phyloP scores from a whole-genome alignment of 345 rosid genomes.

The Salix dunnii region DNA sequence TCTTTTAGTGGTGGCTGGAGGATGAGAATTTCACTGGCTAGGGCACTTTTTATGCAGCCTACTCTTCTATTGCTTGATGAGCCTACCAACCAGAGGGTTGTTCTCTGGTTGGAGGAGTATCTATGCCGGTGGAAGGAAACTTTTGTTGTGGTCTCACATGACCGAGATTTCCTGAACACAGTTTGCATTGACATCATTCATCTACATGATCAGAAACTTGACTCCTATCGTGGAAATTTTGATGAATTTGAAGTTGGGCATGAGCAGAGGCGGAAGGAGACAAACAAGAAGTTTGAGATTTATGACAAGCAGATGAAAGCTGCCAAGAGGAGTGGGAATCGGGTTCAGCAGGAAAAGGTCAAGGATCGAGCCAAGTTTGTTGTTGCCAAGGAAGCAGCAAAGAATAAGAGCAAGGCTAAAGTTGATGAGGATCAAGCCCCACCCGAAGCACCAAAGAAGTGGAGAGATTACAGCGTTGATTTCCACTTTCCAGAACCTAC shows the following conservation, averaged over 20 bases:
- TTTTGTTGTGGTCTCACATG: constrained; percentile 89
- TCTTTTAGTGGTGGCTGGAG: constrained; percentile 99
- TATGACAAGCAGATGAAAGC: constrained; percentile 81
- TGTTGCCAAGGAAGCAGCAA: constrained; percentile 75
- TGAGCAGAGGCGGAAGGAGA: constrained; percentile 86
- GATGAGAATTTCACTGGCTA: constrained; percentile 91
- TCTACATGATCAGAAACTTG: constrained; percentile 81
- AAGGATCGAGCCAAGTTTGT: constrained; percentile 71
- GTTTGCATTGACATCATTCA: constrained; percentile 90
- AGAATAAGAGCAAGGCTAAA: constrained; percentile 71
- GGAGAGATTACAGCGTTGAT: constrained; percentile 91
- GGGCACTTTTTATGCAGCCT: constrained; percentile 95
- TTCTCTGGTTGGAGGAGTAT: constrained; percentile 93
- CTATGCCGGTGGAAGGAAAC: constrained; percentile 91
- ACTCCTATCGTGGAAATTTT: constrained; percentile 80
- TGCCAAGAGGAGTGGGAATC: constrained; percentile 47
- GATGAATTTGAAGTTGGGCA: constrained; percentile 80
- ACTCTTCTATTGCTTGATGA: constrained; percentile 87
- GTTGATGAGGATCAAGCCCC: constrained; percentile 65
- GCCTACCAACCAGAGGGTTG: constrained; percentile 95
- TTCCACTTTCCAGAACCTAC: constrained; percentile 98
- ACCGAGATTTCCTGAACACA: constrained; percentile 87
- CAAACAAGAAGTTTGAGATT: constrained; percentile 73
- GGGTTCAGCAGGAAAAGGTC: constrained; percentile 73
- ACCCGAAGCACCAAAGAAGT: constrained; percentile 76